These are phyloP conservation scores for Penicillium diatomitis DNA, from an alignment of 495 filamentous ascomycete species.

Conservation along the genomic window DNA sequence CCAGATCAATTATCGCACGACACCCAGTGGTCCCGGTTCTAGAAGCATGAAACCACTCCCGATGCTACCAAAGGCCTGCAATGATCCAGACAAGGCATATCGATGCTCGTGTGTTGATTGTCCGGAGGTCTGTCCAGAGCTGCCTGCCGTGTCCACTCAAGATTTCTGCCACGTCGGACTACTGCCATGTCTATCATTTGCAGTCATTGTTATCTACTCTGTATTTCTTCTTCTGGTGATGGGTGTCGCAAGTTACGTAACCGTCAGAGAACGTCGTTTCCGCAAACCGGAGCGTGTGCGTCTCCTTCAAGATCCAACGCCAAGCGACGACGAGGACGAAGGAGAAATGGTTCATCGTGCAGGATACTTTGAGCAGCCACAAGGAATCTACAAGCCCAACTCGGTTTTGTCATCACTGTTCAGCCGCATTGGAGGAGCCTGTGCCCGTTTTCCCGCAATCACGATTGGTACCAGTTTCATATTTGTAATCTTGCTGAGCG, in stretches of 20 bases:
- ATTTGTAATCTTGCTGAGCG: constrained; percentile 63
- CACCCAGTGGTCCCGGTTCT: constrained; percentile 42
- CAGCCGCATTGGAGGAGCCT: constrained; percentile 67
- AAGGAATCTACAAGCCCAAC: constrained; percentile 68
- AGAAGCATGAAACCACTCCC: constrained; percentile 54
- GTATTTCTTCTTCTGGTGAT: constrained; percentile 59
- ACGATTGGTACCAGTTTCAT: constrained; percentile 67
- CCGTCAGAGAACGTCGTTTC: constrained; percentile 60
- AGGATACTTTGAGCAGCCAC: constrained; percentile 59
- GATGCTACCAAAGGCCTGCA: constrained; percentile 71
- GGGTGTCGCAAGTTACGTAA: constrained; percentile 61
- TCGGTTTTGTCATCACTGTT: constrained; percentile 70
- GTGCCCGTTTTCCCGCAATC: constrained; percentile 73
- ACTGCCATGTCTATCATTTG: constrained; percentile 85
- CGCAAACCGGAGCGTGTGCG: constrained; percentile 70
- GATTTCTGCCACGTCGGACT: constrained; percentile 73
- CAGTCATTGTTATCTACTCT: constrained; percentile 78
- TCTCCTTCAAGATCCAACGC: constrained; percentile 72
- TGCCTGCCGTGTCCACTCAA: constrained; percentile 59
- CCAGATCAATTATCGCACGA: constrained; percentile 83
- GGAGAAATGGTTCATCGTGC: constrained; percentile 61
- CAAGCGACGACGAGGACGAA: constrained; percentile 86
- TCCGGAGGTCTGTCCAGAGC: constrained; percentile 67
- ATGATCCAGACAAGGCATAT: constrained; percentile 73
- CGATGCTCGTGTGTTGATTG: constrained; percentile 93